Conservation (phyloP, 805 yeast species). For the Yarrowia divulgata region DNA sequence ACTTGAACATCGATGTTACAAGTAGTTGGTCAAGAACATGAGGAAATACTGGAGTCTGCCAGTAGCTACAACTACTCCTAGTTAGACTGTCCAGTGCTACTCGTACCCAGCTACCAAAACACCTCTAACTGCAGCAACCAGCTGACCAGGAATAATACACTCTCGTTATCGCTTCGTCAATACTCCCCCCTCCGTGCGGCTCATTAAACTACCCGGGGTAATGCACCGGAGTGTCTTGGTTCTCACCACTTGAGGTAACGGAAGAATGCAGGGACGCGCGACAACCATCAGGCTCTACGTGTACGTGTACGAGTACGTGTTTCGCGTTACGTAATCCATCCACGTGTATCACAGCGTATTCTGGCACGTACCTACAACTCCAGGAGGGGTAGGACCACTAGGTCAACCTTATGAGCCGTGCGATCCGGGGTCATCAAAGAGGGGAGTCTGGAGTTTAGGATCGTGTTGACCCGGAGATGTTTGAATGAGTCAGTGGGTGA, state of each 20-base stretch:
- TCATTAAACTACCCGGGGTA: background rate
- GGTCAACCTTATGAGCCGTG: slow-evolving; percentile 19
- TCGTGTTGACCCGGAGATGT: slow-evolving; percentile 1
- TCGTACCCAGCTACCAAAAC: no score
- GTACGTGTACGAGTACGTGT: no score
- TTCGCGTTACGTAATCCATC: no score
- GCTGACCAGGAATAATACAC: no score
- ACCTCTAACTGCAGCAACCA: no score
- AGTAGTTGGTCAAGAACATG: no score
- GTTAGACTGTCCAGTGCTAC: no score
- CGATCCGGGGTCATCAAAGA: slow-evolving; percentile 8
- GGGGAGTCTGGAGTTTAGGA: background rate
- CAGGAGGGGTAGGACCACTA: background rate
- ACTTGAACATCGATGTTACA: no score
- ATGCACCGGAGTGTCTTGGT: background rate
- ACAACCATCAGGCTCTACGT: no score
- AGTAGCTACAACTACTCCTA: no score
- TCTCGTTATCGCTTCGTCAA: no score
- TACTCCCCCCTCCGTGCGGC: background rate
- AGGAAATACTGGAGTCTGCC: no score
- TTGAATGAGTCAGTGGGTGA: background rate
- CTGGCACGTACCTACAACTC: background rate
- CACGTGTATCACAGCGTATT: background rate
- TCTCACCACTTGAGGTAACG: background rate
- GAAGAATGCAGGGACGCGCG: background rate